Evolutionary conservation across 139 green algal species (phyloP).

Genomic region (Pleodorina starrii): DNA sequence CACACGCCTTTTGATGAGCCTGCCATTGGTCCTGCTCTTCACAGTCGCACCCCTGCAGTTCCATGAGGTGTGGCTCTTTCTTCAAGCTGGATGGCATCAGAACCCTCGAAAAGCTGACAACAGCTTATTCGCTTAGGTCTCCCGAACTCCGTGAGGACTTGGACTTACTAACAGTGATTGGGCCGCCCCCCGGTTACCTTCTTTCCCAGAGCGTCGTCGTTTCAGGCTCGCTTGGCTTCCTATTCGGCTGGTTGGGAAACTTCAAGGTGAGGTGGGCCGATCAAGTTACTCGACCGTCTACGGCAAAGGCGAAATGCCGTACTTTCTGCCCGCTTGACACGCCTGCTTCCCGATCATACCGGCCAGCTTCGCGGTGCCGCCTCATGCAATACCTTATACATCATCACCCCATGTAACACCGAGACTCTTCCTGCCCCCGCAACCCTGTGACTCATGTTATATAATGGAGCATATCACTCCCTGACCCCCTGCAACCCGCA

Average conservation of each 20-base stretch:
- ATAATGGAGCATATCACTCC: too few relatives aligned
- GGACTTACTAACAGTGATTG: too few relatives aligned
- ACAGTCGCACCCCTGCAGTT: not conserved
- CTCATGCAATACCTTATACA: not conserved
- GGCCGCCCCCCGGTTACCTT: not conserved
- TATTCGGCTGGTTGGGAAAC: constrained; percentile 35
- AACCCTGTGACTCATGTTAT: too few relatives aligned
- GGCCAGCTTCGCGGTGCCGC: not conserved
- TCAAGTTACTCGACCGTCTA: too few relatives aligned
- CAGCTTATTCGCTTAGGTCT: too few relatives aligned
- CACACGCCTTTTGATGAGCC: not conserved
- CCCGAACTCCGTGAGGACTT: too few relatives aligned
- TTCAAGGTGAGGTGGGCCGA: constrained; percentile 50
- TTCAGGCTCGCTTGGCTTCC: not conserved
- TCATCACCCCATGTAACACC: not conserved
- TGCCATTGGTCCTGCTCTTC: constrained; percentile 5
- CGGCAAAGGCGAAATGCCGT: not conserved
- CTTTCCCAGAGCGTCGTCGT: not conserved
- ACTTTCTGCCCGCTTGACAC: too few relatives aligned
- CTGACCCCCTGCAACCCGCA: not conserved
- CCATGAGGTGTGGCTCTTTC: not conserved
- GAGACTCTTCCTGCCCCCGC: not conserved
- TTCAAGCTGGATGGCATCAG: too few relatives aligned
- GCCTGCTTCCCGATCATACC: too few relatives aligned
- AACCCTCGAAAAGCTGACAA: too few relatives aligned